Evolutionary conservation across 495 filamentous ascomycete genomes (phyloP), one percentile per base, ranked within the genome.

Genomic region (Podospora didyma): DNA sequence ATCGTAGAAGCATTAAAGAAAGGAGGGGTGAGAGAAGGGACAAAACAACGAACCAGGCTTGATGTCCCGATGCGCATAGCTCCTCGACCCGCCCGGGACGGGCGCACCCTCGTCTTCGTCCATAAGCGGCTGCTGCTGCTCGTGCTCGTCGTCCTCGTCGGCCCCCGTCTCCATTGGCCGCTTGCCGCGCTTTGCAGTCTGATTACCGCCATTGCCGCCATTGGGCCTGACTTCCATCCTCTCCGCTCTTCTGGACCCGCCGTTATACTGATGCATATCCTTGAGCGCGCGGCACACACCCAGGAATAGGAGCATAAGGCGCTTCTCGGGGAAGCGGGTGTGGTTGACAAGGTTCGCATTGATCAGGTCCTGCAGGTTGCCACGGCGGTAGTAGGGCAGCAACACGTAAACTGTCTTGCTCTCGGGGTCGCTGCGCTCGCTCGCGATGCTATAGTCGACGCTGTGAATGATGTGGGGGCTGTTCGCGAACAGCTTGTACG

Each of bases 291-390:
- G 79, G 62, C 94, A 96, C 3, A 98, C 92, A 7, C 94, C 94
- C 34, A 96, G 75, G 64, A 97, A 96, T 63, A 98, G 69, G 60
- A 83, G 77, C 93, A 97, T 92, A 46, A 98, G 74, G 59, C 84
- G 78, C 72, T 86, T 83, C 58, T 96, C 92, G 0, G 94, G 94
- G 65, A 98, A 97, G 47, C 79, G 82, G n/a, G 89, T 89, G 60
- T 96, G 90, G 70, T 98, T 97, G 77, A 98, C 92, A 49, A 97
- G 73, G 71, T 98, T 98, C 57, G 94, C 94, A 67, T 98, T 98
- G 77, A 98, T 97, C 44, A 93, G 87, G 73, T 98, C 94, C 69
- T 98, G 94, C 24, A 98, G 79, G 64, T 98, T 98, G 19, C 94
- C 94, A 41, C 94, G 78, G 57, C 90, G 81, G 73, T 96, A 98